These are phyloP conservation scores for Exophiala aquamarina DNA, from an alignment of 2,329 filamentous ascomycete genomes.

Conservation along the genomic window DNA sequence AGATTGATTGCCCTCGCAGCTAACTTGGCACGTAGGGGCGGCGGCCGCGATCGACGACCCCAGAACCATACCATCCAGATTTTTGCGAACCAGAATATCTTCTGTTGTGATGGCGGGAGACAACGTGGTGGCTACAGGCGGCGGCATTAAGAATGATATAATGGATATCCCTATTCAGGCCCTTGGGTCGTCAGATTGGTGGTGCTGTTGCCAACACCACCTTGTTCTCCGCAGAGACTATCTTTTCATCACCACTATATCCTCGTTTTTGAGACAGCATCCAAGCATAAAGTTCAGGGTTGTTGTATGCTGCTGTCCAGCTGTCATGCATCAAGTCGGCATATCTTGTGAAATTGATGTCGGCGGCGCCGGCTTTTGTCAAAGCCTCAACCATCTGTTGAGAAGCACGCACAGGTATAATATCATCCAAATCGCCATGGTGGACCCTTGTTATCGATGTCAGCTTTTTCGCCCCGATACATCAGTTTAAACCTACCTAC, in stretches of 20 bases:
- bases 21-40: too few relatives aligned
- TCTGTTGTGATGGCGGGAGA: too few relatives aligned
- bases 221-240: slow-evolving; percentile 16
- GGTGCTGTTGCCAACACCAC: neutral
- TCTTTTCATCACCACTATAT: slow-evolving; percentile 16
- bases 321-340: slow-evolving; percentile 21
- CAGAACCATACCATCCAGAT: too few relatives aligned
- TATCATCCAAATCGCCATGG: slow-evolving; percentile 19
- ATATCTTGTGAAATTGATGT: slow-evolving; percentile 15
- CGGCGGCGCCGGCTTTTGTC: slow-evolving; percentile 6
- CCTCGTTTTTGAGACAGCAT: slow-evolving; percentile 12
- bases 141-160: too few relatives aligned
- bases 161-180: too few relatives aligned
- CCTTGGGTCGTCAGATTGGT: too few relatives aligned
- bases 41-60: too few relatives aligned
- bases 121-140: too few relatives aligned
- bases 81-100: too few relatives aligned
- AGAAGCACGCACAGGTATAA: slow-evolving; percentile 15
- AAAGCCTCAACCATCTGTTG: slow-evolving; percentile 17
- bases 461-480: neutral
- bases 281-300: slow-evolving; percentile 17
- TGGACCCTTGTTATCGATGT: slow-evolving; percentile 11
- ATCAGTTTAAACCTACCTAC: slow-evolving; percentile 4
- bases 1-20: too few relatives aligned
- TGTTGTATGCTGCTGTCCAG: slow-evolving; percentile 18